Evolutionary conservation across 78 protist species (phyloP), one percentile per base, ranked within the genome.

Genomic region (Tieghemostelium lacteum): DNA sequence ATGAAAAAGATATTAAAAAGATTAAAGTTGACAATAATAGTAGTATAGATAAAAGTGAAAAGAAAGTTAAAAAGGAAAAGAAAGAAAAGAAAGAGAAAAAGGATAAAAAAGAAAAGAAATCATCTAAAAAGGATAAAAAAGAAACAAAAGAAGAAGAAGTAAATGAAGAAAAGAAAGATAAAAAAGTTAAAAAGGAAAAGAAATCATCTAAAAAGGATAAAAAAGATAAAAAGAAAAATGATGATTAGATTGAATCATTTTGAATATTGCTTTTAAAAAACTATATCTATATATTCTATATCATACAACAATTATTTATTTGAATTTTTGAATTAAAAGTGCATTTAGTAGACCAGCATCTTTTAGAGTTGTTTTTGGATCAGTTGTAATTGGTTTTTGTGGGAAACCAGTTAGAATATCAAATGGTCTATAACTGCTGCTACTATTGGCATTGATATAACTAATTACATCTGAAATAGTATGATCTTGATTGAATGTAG

Each of bases 341-440:
- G 76, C 76, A 70, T 55, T 55, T 65, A 74, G 49, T 45, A 85
- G 40, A 54, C 61, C 71, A 20, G 85, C 92, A 58, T 85, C 92
- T 40, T 69, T 64, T 4, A 85, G 28, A 14, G 92, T 12, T 2
- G 72, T 72, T 29, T 39, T 31, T 50, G 69, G 45, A 24, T 67
- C 34, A 20, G 42, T 36, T 26, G 73, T 8, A 16, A 85, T n/a
- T 63, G 92, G 92, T 58, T 64, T 74, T 65, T 29, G 63, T 34
- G 92, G 92, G 78, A 70, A 85, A 24, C 86, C 92, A 85, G 78
- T 28, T 42, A 73, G 26, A 31, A 85, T 45, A 54, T 70, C 78
- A 57, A 57, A 85, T 49, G 58, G 69, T 34, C 86, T 26, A n/a
- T 55, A 33, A 40, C 28, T 52, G 42, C 24, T 64, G n/a, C 31